Evolutionary conservation across 495 filamentous ascomycete species (phyloP), one percentile per base, ranked within the genome.

Genomic region (Bathelium albidoporum): DNA sequence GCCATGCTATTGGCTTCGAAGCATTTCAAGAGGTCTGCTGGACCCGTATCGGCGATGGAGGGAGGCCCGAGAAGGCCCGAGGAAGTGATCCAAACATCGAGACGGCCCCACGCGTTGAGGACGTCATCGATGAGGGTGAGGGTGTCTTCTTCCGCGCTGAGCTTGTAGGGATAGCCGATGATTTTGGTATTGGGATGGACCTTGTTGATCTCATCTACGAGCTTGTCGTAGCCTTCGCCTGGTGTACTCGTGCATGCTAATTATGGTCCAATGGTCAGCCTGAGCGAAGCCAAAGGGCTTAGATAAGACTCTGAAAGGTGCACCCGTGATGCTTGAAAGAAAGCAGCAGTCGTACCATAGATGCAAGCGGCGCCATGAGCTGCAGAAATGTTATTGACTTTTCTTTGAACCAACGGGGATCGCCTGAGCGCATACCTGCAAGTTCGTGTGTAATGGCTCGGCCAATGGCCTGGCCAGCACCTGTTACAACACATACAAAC

Each of bases 341-440:
- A 60, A 12, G 29, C 11, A 49, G 36, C 5, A 20, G n/a, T 49
- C 67, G 28, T 70, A 80, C 77, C 81, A 70, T 86, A 85, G 68
- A 86, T 81, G 67, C 82, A 84, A 66, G 83, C 83, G 62, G 83
- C 83, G 32, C 83, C 83, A 69, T 86, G 83, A 44, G 81, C 83
- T 85, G 62, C 58, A 52, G 5, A 49, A 16, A 36, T 60, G 12
- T 67, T 60, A 70, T 66, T 49, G 65, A 63, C 1, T 36, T 53
- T 62, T 64, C 39, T 62, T 45, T 34, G 52, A 61, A 31, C 28
- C 16, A 28, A 9, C 49, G 16, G 29, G 29, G 49, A 3, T 28
- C 29, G 24, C 24, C 9, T 11, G 20, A 59, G 20, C 20, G 62
- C 74, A 65, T 59, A 83, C 82, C 79, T 61, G 83, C 83, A 11